Percentiles rank a stretch among this genome's conserved stretches.
phyloP scores from a whole-genome alignment of 2,329 filamentous ascomycete species.

The Coniochaeta ligniaria region DNA sequence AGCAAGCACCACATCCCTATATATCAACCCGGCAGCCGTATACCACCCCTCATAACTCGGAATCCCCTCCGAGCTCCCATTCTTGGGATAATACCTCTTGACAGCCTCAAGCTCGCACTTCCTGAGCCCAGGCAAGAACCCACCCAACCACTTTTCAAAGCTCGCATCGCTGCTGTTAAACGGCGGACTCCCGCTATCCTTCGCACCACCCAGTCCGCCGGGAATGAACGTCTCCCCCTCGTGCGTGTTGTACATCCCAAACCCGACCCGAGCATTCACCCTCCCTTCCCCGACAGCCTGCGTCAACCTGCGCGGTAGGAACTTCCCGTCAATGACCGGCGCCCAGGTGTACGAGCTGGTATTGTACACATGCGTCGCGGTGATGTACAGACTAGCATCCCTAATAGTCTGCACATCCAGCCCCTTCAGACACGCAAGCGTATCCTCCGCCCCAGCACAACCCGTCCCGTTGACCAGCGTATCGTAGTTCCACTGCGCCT shows the following conservation, averaged over 20 bases:
- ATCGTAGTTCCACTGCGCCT: conserved; percentile 44
- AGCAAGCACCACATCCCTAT: conserved; percentile 49
- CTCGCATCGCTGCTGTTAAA: conserved; percentile 28
- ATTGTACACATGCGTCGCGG: conserved; percentile 41
- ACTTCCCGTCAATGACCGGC: conserved; percentile 47
- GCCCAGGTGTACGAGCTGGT: conserved; percentile 53
- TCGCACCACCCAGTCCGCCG: conserved; percentile 38
- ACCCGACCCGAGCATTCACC: conserved; percentile 38
- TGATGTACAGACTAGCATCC: conserved; percentile 41
- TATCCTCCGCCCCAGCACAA: conserved; percentile 33
- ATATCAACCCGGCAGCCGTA: conserved; percentile 47
- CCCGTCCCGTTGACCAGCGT: conserved; percentile 37
- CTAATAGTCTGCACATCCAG: conserved; percentile 41
- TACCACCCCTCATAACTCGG: conserved; percentile 43
- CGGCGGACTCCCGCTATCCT: not conserved
- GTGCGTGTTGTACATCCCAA: conserved; percentile 54
- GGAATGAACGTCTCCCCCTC: conserved; percentile 58
- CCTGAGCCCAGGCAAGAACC: conserved; percentile 43
- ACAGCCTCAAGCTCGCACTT: conserved; percentile 28
- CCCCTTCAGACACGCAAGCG: conserved; percentile 35
- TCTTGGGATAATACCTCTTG: conserved; percentile 37
- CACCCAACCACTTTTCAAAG: conserved; percentile 45
- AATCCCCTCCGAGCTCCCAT: conserved; percentile 37
- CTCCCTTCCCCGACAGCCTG: conserved; percentile 25
- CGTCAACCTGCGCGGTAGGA: conserved; percentile 41